Percentiles rank a stretch among this genome's conserved stretches.
These are phyloP conservation scores for Tetrapisispora iriomotensis DNA, from an alignment of 805 yeast species.

Conservation along the genomic window DNA sequence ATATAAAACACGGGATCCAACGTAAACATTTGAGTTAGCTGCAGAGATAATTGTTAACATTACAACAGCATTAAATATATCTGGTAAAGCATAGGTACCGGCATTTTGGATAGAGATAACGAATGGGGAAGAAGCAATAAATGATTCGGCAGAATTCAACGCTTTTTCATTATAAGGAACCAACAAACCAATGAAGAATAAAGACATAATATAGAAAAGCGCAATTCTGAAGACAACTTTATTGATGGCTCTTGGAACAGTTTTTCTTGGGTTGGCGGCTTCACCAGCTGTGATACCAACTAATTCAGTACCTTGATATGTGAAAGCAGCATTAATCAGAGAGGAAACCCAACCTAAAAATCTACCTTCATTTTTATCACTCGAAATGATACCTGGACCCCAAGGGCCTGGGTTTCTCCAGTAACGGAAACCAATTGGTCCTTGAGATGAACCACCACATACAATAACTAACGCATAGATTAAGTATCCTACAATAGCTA, in stretches of 20 bases:
- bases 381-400: constrained; percentile 45
- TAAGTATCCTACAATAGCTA: constrained; percentile 47
- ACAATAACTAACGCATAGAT: constrained; percentile 46
- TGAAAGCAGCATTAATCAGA: constrained; percentile 46
- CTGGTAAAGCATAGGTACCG: constrained; percentile 58
- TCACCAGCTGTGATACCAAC: constrained; percentile 54
- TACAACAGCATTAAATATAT: constrained; percentile 64
- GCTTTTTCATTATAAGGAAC: constrained; percentile 54
- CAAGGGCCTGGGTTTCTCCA: constrained; percentile 64
- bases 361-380: constrained; percentile 34
- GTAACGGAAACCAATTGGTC: constrained; percentile 54
- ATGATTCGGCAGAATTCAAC: constrained; percentile 28
- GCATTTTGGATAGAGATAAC: constrained; percentile 56
- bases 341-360: constrained; percentile 48
- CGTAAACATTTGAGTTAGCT: constrained; percentile 67
- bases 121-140: constrained; percentile 53
- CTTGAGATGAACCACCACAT: constrained; percentile 46
- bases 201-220: constrained; percentile 48
- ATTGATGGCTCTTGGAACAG: constrained; percentile 59
- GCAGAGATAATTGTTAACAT: constrained; percentile 61
- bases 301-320: constrained; percentile 51
- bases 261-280: constrained; percentile 53
- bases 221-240: constrained; percentile 55
- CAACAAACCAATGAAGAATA: constrained; percentile 55
- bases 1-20: constrained; percentile 60